phyloP scores from a whole-genome alignment of 148 eudicot species.

The Fagopyrum esculentum region DNA sequence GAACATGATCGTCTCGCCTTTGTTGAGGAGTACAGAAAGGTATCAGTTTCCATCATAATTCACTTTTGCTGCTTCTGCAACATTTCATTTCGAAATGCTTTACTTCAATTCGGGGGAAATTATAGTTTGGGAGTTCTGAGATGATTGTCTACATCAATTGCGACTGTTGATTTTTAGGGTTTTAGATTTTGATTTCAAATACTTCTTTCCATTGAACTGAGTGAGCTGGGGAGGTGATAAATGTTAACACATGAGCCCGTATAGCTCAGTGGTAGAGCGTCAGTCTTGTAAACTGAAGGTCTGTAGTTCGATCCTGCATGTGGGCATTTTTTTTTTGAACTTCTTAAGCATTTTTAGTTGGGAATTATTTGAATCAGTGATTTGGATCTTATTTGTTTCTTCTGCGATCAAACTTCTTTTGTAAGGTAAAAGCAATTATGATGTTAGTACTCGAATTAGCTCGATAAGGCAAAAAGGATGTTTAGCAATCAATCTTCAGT shows the following conservation, averaged over 20 bases:
- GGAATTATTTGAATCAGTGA: no score
- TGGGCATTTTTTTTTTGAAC: constrained; percentile 19
- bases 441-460: no score
- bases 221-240: not conserved
- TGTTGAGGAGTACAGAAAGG: constrained; percentile 87
- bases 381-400: not conserved
- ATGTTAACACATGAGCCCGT: constrained; percentile 19
- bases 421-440: no score
- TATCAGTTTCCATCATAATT: not conserved
- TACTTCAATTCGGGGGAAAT: not conserved
- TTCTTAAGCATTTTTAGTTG: no score
- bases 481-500: no score
- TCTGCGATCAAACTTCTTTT: no score
- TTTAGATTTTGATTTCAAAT: not conserved
- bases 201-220: no score
- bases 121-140: not conserved
- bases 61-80: not conserved
- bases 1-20: constrained; percentile 27
- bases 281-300: constrained; percentile 58
- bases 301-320: constrained; percentile 55
- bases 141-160: not conserved
- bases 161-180: not conserved
- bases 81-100: not conserved
- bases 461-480: no score
- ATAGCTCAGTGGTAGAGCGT: constrained; percentile 61